A percentile compares a stretch with the other conserved stretches of the same genome.
These are phyloP conservation scores for Parmelia sp. DNA, from an alignment of 495 filamentous ascomycete species.

Conservation along the genomic window DNA sequence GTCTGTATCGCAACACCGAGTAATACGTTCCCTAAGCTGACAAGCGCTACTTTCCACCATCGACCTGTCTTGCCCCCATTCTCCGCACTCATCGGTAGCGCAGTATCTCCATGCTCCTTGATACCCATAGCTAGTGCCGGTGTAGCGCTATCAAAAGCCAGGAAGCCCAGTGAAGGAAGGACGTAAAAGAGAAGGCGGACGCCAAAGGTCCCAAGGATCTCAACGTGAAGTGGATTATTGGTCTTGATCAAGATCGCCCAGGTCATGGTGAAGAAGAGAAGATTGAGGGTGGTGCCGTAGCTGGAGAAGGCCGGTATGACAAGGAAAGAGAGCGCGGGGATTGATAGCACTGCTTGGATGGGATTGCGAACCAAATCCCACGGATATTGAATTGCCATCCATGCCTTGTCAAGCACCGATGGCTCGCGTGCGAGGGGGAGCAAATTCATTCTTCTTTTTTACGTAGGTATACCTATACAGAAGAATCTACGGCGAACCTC, in stretches of 20 bases:
- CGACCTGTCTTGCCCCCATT: conserved; percentile 36
- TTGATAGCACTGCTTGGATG: conserved; percentile 60
- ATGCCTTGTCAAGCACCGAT: conserved; percentile 25
- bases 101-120: conserved; percentile 62
- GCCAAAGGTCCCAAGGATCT: conserved; percentile 60
- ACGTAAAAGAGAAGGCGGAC: conserved; percentile 68
- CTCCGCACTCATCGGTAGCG: conserved; percentile 54
- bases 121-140: conserved; percentile 60
- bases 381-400: conserved; percentile 20
- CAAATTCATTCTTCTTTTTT: background rate
- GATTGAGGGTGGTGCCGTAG: conserved; percentile 73
- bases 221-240: conserved; percentile 67
- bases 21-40: conserved; percentile 51
- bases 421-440: conserved; percentile 21
- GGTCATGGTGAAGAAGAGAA: conserved; percentile 84
- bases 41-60: conserved; percentile 50
- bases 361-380: conserved; percentile 24
- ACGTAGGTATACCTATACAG: background rate
- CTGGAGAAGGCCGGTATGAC: conserved; percentile 47
- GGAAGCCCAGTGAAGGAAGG: conserved; percentile 64
- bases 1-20: conserved; percentile 53
- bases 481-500: too few species aligned
- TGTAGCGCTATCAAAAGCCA: conserved; percentile 62
- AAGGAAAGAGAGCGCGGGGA: conserved; percentile 63
- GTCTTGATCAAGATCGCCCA: conserved; percentile 80